phyloP scores from a whole-genome alignment of 192 early-diverging fungal species.

The Coemansia sp. region DNA sequence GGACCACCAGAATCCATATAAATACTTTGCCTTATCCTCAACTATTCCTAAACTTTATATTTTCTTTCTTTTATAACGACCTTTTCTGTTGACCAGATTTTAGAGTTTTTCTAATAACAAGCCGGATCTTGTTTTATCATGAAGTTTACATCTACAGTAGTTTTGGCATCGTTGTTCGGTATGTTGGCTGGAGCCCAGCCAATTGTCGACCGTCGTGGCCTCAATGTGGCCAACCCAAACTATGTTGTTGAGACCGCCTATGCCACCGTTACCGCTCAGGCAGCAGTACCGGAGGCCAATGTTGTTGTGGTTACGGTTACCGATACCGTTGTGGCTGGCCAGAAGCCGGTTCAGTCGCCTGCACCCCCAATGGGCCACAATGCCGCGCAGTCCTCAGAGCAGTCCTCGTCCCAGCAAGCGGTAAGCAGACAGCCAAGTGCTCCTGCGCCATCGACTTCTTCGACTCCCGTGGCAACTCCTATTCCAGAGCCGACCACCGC shows the following conservation, averaged over 20 bases:
- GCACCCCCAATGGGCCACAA: slow-evolving; percentile 1
- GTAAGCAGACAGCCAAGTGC: no score
- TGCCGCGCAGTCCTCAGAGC: background rate
- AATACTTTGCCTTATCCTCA: slow-evolving; percentile 2
- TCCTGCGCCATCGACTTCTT: background rate
- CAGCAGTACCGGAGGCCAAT: background rate
- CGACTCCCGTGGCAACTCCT: background rate
- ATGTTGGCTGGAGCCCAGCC: slow-evolving; percentile 35
- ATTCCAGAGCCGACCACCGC: background rate
- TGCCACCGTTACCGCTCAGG: background rate
- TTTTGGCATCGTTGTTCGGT: slow-evolving; percentile 26
- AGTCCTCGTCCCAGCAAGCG: no score
- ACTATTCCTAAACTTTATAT: background rate
- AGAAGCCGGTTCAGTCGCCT: slow-evolving; percentile 2
- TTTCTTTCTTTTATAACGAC: slow-evolving; percentile 15
- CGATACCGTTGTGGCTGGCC: slow-evolving; percentile 7
- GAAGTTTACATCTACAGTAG: slow-evolving; percentile 35
- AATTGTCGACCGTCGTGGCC: slow-evolving; percentile 10
- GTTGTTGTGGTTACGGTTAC: slow-evolving; percentile 25
- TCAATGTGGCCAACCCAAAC: slow-evolving; percentile 12
- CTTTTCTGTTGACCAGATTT: slow-evolving; percentile 39
- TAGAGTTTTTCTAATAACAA: slow-evolving; percentile 13
- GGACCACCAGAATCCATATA: background rate
- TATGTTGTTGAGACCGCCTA: slow-evolving; percentile 4
- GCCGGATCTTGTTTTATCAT: slow-evolving; percentile 14